Percentiles rank a stretch among this genome's conserved stretches.
Conservation (phyloP, 2,329 filamentous ascomycete species). For the Zymoseptoria tritici region DNA sequence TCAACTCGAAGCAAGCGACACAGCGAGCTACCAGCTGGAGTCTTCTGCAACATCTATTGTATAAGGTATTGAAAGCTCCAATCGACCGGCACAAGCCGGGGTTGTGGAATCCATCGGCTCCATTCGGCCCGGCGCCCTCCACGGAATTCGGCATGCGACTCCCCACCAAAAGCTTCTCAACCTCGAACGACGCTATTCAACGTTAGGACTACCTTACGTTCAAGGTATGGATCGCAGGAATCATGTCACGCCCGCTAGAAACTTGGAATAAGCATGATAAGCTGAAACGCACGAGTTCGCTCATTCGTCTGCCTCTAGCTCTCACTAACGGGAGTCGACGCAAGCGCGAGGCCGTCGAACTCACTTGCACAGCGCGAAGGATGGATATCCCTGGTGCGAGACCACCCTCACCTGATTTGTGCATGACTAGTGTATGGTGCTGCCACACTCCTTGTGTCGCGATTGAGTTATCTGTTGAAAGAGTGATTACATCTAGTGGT, state of each 20-base stretch:
- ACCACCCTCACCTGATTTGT: neutral
- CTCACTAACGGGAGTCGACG: neutral
- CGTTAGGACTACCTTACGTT: neutral
- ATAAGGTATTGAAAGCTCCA: neutral
- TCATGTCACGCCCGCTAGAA: neutral
- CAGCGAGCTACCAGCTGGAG: neutral
- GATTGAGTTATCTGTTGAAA: neutral
- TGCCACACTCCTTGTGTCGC: neutral
- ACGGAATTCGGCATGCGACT: neutral
- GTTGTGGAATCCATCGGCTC: neutral
- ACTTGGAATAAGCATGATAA: neutral
- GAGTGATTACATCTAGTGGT: neutral
- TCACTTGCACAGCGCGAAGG: neutral
- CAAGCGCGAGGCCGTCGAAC: neutral
- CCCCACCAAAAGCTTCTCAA: neutral
- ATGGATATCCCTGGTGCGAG: neutral
- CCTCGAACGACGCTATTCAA: neutral
- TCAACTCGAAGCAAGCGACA: neutral
- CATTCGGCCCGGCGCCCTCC: neutral
- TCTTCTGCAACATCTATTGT: neutral
- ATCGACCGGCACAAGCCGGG: neutral
- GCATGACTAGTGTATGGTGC: neutral
- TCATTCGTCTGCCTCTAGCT: neutral
- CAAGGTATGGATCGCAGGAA: neutral
- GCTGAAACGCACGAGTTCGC: neutral